phyloP scores from a whole-genome alignment of 106 monocot species.

The Ottelia alismoides region DNA sequence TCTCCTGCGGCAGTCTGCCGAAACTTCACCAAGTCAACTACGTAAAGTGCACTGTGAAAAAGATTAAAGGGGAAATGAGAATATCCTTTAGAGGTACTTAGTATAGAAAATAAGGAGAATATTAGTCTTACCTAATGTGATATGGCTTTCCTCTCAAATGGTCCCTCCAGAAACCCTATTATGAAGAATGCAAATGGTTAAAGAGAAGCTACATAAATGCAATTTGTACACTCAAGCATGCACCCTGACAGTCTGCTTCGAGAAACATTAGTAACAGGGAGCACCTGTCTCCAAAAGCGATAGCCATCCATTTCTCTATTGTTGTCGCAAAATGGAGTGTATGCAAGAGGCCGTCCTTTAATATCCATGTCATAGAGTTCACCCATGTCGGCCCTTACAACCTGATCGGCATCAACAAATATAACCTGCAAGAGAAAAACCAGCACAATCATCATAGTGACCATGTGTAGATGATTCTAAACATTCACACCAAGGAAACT shows the following conservation, averaged over 20 bases:
- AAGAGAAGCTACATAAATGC: no score
- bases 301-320: slow-evolving; percentile 99
- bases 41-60: slow-evolving; percentile 72
- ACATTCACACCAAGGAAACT: no score
- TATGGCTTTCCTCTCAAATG: slow-evolving; percentile 78
- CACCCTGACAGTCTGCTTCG: no score
- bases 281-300: slow-evolving; percentile 92
- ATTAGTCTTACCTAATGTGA: slow-evolving; percentile 55
- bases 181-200: no score
- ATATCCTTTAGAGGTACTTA: no score
- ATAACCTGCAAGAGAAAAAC: slow-evolving; percentile 93
- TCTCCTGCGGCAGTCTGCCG: slow-evolving; percentile 88
- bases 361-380: slow-evolving; percentile 97
- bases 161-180: slow-evolving; percentile 95
- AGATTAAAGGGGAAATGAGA: not conserved
- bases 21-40: slow-evolving; percentile 82
- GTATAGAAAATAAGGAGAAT: no score
- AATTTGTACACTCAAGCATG: no score
- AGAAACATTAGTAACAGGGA: no score
- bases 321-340: slow-evolving; percentile 99
- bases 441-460: no score
- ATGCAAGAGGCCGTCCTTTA: slow-evolving; percentile 90
- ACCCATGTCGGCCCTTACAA: slow-evolving; percentile 96
- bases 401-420: slow-evolving; percentile 98
- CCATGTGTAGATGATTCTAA: no score